phyloP scores from a whole-genome alignment of 495 filamentous ascomycete species.

The Podospora fimiseda region DNA sequence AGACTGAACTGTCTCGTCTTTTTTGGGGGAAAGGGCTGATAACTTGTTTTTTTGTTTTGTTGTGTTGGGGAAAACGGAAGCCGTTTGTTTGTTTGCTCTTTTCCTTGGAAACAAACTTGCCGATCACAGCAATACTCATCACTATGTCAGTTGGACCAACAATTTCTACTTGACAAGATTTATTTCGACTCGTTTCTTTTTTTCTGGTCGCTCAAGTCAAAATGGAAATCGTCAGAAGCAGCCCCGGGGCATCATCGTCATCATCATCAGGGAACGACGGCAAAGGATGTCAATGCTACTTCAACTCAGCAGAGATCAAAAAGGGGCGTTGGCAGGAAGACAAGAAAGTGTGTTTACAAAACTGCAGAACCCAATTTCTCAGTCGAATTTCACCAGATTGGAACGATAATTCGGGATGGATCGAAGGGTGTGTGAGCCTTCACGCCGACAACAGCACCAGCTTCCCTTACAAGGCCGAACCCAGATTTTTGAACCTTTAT shows the following conservation, averaged over 20 bases:
- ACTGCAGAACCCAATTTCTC: conserved; percentile 22
- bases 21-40: too few relatives aligned
- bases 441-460: conserved; percentile 1
- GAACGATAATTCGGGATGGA: conserved; percentile 15
- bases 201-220: background rate
- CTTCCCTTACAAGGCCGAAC: background rate
- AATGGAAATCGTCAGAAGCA: too few relatives aligned
- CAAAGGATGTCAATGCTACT: conserved; percentile 19
- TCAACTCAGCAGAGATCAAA: conserved; percentile 15
- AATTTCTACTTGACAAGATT: background rate
- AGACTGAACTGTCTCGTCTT: too few relatives aligned
- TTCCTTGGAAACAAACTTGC: too few relatives aligned
- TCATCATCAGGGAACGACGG: background rate
- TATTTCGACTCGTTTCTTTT: background rate
- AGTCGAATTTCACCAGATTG: conserved; percentile 10
- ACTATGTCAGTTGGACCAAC: too few relatives aligned
- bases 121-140: too few relatives aligned
- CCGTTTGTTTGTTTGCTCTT: too few relatives aligned
- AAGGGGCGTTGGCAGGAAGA: conserved; percentile 1
- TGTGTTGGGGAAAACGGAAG: too few relatives aligned
- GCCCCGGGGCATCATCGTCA: too few relatives aligned
- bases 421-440: conserved; percentile 14
- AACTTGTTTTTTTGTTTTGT: too few relatives aligned
- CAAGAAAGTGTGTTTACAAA: conserved; percentile 16
- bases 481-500: conserved; percentile 36